Base-by-base conservation (phyloP, 768 basidiomycete species). In the Hericium coralloides region DNA sequence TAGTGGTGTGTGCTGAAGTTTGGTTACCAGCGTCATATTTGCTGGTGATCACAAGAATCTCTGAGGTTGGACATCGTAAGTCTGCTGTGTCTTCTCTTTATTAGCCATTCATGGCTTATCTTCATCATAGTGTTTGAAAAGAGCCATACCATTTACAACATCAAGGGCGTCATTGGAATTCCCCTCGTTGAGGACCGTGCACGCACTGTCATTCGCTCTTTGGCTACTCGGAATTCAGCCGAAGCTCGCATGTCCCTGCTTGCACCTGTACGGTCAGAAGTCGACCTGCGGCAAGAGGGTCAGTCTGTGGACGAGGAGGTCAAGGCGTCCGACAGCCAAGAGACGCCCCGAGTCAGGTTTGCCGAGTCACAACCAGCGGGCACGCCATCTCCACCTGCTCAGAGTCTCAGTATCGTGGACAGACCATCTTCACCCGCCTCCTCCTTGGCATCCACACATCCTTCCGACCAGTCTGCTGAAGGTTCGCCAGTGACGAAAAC, bases 121-220 rank as follows among this genome's bases (percentile, higher is more conserved):
- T 14, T 45, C 54, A 9, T 37, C 15, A 3, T 61, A 92, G 89
- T 92, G 51, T 74, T 92, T 59, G 83, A 89, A 59, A 74, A 73
- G 20, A 68, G 72, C 26, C 84, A 83, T 65, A 66, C 76, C 0
- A 78, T 92, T 6, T 89, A 88, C 68, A 73, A 75, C 26, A 76
- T 92, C 56, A 87, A 86, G 69, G 77, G 77, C 36, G 82, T 91
- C 20, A 73, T 74, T 52, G 83, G 85, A 4, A 85, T 93, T 25
- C 91, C 91, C 3, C 74, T 92, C n/a, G 68, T 74, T 10, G 81
- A 84, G 22, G 79, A 82, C 31, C 78, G 81, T 43, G 91, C 90
- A 26, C 71, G 72, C 26, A 74, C 73, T 17, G 74, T 73, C 2
- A 60, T 90, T 25, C 74, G 78, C 41, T 72, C 75, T 15, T 70